phyloP scores from a whole-genome alignment of 148 eudicot species.

The Polygonum aviculare region DNA sequence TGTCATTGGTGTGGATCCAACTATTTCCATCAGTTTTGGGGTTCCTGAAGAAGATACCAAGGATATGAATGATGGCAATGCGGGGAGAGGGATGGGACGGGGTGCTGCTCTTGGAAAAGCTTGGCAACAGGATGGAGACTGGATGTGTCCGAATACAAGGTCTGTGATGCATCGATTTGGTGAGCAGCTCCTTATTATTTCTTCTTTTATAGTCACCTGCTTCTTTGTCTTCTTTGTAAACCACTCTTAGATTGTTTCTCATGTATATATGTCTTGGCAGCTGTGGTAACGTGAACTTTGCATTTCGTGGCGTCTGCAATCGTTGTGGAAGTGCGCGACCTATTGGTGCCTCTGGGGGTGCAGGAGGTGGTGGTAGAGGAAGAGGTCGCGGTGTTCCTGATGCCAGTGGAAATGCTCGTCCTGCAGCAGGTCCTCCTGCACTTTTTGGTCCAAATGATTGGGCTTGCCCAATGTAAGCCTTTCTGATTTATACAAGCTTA shows the following conservation, averaged over 20 bases:
- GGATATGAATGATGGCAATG: conserved; percentile 38
- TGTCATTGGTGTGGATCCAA: conserved; percentile 24
- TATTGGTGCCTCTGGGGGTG: conserved; percentile 64
- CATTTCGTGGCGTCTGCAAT: conserved; percentile 96
- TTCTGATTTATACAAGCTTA: neutral
- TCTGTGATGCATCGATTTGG: conserved; percentile 91
- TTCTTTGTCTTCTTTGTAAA: neutral
- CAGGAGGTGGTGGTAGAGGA: conserved; percentile 77
- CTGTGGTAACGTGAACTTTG: conserved; percentile 90
- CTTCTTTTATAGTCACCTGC: neutral
- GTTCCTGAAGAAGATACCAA: conserved; percentile 36
- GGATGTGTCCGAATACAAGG: conserved; percentile 99
- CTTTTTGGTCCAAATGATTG: conserved; percentile 99
- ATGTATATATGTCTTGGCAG: conserved; percentile 40
- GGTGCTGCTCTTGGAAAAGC: conserved; percentile 77
- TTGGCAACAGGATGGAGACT: conserved; percentile 99
- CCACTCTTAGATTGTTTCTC: conserved; percentile 16
- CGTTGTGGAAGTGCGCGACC: conserved; percentile 99
- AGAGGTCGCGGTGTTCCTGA: conserved; percentile 78
- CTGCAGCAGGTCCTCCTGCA: conserved; percentile 55
- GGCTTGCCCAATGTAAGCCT: conserved; percentile 94
- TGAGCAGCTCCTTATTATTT: conserved; percentile 70
- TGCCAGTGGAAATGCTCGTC: conserved; percentile 44
- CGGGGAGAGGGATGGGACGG: conserved; percentile 67
- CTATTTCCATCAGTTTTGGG: conserved; percentile 26